These are phyloP conservation scores for Heritiera fomes DNA, from an alignment of 345 rosid genomes.

Conservation along the genomic window DNA sequence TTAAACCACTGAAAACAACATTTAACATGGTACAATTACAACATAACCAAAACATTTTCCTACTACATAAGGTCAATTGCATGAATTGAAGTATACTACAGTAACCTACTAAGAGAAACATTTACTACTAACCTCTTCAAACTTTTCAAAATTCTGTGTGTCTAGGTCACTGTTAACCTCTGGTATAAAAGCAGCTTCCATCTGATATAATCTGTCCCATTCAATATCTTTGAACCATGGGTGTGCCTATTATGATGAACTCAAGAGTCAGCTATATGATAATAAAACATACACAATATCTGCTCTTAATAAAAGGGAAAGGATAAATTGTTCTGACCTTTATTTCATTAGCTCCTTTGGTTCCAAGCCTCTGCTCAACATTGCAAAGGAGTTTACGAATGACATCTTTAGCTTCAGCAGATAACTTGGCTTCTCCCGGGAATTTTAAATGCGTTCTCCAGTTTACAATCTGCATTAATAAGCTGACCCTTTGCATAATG, in stretches of 20 bases:
- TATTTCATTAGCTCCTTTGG: constrained; percentile 63
- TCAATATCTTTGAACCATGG: constrained; percentile 63
- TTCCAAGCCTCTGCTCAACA: constrained; percentile 67
- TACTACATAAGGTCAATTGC: background rate
- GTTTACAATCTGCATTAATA: constrained; percentile 58
- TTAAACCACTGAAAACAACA: background rate
- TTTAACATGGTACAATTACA: background rate
- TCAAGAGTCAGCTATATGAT: background rate
- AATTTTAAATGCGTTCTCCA: constrained; percentile 66
- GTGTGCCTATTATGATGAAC: constrained; percentile 42
- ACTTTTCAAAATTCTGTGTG: constrained; percentile 69
- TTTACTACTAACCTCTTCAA: constrained; percentile 55
- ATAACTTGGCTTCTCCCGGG: constrained; percentile 63
- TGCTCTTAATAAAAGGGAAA: background rate
- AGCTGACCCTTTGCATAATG: constrained; percentile 37
- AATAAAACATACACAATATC: background rate
- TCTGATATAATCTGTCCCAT: constrained; percentile 60
- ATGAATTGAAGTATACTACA: background rate
- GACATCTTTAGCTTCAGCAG: constrained; percentile 62
- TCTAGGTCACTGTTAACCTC: constrained; percentile 64
- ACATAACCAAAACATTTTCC: background rate
- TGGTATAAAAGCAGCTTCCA: constrained; percentile 64
- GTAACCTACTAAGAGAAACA: background rate
- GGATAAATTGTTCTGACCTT: constrained; percentile 43
- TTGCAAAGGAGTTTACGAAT: constrained; percentile 60